Percentiles rank a stretch among this genome's conserved stretches.
These are phyloP conservation scores for Coprinopsis sp. DNA, from an alignment of 768 basidiomycete species.

Conservation along the genomic window DNA sequence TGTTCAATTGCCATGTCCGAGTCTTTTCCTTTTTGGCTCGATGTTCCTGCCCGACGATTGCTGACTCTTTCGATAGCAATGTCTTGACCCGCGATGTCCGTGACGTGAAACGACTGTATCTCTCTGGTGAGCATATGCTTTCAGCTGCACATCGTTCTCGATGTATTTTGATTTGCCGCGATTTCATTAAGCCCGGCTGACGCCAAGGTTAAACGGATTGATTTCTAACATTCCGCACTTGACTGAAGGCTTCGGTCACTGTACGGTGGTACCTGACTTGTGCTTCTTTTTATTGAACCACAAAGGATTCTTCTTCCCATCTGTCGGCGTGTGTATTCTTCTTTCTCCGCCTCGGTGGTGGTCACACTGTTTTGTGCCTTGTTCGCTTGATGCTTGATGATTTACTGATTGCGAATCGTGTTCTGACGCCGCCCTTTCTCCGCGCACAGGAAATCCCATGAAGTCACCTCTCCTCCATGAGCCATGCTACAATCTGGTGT, in stretches of 20 bases:
- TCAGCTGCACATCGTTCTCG: neutral
- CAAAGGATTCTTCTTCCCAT: neutral
- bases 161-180: conserved; percentile 7
- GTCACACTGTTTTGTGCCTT: neutral
- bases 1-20: conserved; percentile 8
- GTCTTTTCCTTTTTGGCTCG: conserved; percentile 5
- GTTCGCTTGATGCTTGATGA: conserved; percentile 10
- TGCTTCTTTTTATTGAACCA: neutral
- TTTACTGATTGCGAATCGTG: conserved; percentile 5
- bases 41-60: conserved; percentile 5
- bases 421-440: conserved; percentile 12
- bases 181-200: conserved; percentile 12
- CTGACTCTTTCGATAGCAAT: conserved; percentile 24
- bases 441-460: conserved; percentile 65
- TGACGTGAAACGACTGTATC: conserved; percentile 90
- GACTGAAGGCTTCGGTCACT: no score
- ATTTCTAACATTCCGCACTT: no score
- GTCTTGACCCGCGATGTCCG: conserved; percentile 68
- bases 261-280: neutral
- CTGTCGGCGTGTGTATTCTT: conserved; percentile 5
- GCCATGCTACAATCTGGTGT: conserved; percentile 84
- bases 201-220: neutral
- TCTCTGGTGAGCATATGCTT: conserved; percentile 68
- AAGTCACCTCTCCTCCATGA: conserved; percentile 56
- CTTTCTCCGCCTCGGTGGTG: conserved; percentile 7